A percentile compares a stretch with the other conserved stretches of the same genome.
Evolutionary conservation across 495 filamentous ascomycete genomes (phyloP).

Genomic region (Cladorrhinum samala): DNA sequence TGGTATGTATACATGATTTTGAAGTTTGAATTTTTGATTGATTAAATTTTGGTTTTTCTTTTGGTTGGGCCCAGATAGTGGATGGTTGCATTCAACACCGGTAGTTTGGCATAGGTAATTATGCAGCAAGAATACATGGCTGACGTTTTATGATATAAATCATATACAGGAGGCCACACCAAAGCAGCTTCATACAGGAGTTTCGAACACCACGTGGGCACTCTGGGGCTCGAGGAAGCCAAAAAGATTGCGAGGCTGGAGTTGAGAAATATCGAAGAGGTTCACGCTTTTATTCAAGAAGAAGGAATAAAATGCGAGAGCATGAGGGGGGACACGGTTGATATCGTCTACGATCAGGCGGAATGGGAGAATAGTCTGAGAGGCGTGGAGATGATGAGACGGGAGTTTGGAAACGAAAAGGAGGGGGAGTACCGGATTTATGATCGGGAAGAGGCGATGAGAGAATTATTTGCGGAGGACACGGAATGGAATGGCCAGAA

Average conservation of each 20-base stretch:
- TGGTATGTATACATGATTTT: neutral
- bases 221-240: slow-evolving; percentile 39
- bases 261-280: slow-evolving; percentile 49
- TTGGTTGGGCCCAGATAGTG: too few relatives aligned
- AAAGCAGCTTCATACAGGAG: slow-evolving; percentile 56
- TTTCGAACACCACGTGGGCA: slow-evolving; percentile 39
- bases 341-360: slow-evolving; percentile 48
- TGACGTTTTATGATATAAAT: too few relatives aligned
- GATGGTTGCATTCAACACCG: too few relatives aligned
- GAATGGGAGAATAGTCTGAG: slow-evolving; percentile 38
- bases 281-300: slow-evolving; percentile 47
- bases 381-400: slow-evolving; percentile 41
- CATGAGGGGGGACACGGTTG: slow-evolving; percentile 47
- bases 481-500: slow-evolving; percentile 15
- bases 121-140: too few relatives aligned
- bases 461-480: slow-evolving; percentile 39
- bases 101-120: too few relatives aligned
- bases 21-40: too few relatives aligned
- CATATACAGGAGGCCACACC: slow-evolving; percentile 62
- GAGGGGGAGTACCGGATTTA: slow-evolving; percentile 44
- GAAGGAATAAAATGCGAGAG: slow-evolving; percentile 49
- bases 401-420: slow-evolving; percentile 33
- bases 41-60: too few relatives aligned
- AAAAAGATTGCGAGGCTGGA: slow-evolving; percentile 51
- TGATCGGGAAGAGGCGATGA: slow-evolving; percentile 38